These are phyloP conservation scores for Fusarium pseudocircinatum DNA, from an alignment of 2,329 filamentous ascomycete genomes.

Conservation along the genomic window DNA sequence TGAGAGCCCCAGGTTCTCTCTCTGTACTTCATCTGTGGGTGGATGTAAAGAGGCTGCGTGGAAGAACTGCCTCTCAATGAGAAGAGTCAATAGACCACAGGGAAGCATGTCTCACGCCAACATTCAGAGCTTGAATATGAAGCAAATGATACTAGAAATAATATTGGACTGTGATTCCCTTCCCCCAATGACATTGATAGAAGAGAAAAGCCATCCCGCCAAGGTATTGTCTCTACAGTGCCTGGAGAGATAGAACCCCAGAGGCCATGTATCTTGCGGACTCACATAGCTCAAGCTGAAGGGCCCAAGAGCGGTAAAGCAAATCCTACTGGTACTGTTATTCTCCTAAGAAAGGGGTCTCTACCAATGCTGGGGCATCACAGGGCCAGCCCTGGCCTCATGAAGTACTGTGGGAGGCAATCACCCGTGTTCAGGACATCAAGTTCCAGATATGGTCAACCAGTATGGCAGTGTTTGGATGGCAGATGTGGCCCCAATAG, in stretches of 20 bases:
- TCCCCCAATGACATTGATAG: not conserved
- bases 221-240: not conserved
- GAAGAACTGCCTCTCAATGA: not conserved
- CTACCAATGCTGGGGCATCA: too few species aligned
- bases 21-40: not conserved
- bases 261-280: not conserved
- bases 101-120: not conserved
- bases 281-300: fast-evolving
- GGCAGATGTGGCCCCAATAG: not conserved
- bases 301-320: fast-evolving
- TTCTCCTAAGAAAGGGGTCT: too few species aligned
- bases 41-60: not conserved
- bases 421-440: not conserved
- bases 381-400: not conserved
- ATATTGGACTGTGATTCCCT: too few species aligned
- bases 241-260: too few species aligned
- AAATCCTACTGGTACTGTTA: too few species aligned
- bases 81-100: not conserved
- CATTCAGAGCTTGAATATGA: not conserved
- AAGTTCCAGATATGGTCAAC: not conserved
- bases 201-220: not conserved
- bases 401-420: not conserved
- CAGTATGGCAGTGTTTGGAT: not conserved
- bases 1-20: too few species aligned
- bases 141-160: not conserved